Conservation (phyloP, 1,284 basidiomycete species). For the Porogramme epimiltina region DNA sequence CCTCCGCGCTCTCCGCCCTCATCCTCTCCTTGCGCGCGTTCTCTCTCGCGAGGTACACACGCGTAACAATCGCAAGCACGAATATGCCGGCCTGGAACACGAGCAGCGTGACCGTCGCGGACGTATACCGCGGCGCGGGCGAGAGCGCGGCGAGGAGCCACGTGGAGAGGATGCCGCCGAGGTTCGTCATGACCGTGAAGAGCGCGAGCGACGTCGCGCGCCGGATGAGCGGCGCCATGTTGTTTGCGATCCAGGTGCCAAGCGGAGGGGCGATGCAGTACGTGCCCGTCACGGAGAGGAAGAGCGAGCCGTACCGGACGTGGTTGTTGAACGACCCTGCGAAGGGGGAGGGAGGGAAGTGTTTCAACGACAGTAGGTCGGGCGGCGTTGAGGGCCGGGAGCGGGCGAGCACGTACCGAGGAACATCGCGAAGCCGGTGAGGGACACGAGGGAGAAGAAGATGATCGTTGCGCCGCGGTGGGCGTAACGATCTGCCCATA, state of each 20-base stretch:
- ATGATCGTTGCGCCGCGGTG: constrained; percentile 42
- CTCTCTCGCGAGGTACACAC: constrained; percentile 8
- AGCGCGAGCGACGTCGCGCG: constrained; percentile 65
- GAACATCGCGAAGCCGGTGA: constrained; percentile 55
- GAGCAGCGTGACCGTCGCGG: constrained; percentile 16
- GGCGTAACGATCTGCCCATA: constrained; percentile 11
- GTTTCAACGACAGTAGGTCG: background rate
- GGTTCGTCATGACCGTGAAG: constrained; percentile 67
- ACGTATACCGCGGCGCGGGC: constrained; percentile 19
- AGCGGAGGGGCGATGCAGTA: constrained; percentile 65
- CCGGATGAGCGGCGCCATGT: constrained; percentile 69
- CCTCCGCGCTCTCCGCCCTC: background rate
- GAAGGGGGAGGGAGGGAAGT: background rate
- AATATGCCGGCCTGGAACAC: constrained; percentile 21
- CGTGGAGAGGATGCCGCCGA: constrained; percentile 62
- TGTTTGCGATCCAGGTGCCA: constrained; percentile 67
- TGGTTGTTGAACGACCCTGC: constrained; percentile 5
- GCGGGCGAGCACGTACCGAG: constrained; percentile 42
- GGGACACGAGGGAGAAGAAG: constrained; percentile 46
- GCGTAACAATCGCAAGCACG: constrained; percentile 9
- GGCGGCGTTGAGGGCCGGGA: constrained; percentile 32
- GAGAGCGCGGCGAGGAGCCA: constrained; percentile 37
- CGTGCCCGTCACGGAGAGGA: constrained; percentile 59
- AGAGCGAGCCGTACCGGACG: constrained; percentile 57
- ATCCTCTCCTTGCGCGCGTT: constrained; percentile 2